Base-by-base conservation (phyloP, 2,329 filamentous ascomycete genomes). In the Ophiostoma piceae region DNA sequence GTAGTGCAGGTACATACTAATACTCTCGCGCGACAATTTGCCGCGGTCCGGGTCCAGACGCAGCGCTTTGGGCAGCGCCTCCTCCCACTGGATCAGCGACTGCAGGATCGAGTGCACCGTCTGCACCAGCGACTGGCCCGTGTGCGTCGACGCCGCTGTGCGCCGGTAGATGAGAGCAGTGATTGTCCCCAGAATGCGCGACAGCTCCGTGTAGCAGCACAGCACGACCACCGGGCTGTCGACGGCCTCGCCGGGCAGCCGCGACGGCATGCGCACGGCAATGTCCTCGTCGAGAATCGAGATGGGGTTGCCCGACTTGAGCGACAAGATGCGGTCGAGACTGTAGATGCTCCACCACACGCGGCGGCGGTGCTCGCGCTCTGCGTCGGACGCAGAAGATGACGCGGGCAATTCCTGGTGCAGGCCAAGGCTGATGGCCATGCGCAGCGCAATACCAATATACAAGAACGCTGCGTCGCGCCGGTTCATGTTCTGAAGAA, bases 291-390 rank as follows among this genome's bases (percentile, higher is more conserved):
- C 84, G 5, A 83, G 79, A 32, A 86, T 84, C 0, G 84, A 83
- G 41, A 86, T 79, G 0, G 84, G 84, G 72, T 85, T 84, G 8
- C 84, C 84, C 1, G 82, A 83, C 72, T 85, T 86, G 70, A 84
- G 82, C 2, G 81, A 83, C 1, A 85, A 76, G 37, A 86, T 81
- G 16, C 83, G 78, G 74, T 86, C 84, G 51, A 86, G 77, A 72
- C 83, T 85, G 74, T 86, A 86, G 1, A 85, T 81, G 41, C 82
- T 84, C 84, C 84, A 86, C 84, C 84, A 86, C 3, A 84, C 79
- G 8, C 84, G 79, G 8, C 84, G 80, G 9, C 84, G 79, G 70
- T 82, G 82, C 71, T 86, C 84, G 47, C 80, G 78, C 12, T 79
- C 79, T 0, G 76, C 76, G 19, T 80, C 78, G 69, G 80, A 79